Evolutionary conservation across 352 stramenopile genomes (phyloP), one percentile per base, ranked within the genome.

Genomic region (Phytophthora pluvialis): DNA sequence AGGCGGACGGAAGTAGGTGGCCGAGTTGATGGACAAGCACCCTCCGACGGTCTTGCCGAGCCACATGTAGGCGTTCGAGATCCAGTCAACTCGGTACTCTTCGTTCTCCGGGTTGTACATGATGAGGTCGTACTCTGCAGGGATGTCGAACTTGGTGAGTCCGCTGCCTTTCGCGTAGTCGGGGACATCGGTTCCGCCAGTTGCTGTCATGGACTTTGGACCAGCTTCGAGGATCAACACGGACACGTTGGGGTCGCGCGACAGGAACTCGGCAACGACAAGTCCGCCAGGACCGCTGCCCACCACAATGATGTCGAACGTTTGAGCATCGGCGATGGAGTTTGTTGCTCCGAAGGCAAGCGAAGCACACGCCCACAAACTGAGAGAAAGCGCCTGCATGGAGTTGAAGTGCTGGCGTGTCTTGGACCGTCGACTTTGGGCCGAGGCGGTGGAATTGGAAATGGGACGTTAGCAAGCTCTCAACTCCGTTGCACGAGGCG

Each of bases 1-100:
- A 29, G 81, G 67, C 8, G 79, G 76, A n/a, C 86, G 82, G 25
- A 95, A 86, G 76, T 94, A 94, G 3, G 95, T 78, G 58, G 85
- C 84, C n/a, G 65, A 88, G 63, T 96, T 97, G 51, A 95, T 87
- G n/a, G 78, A 88, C 47, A 77, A 93, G 57, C 78, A 94, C 9
- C 89, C 90, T 48, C 88, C 90, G 3, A 97, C 68, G 29, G 82
- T 78, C 60, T 94, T 93, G 57, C 86, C 85, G 6, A 89, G 74
- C 60, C 70, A 89, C 68, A 82, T 77, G 62, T 80, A 73, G 11
- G 61, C 63, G 25, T 70, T 78, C 8, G 54, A 59, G 58, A 88
- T 61, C 65, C 61, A 88, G 64, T 89, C 75, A 4, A 81, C 63
- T 4, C 72, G 67, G 50, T 85, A 85, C 39, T 83, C 61, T 5